phyloP scores from a whole-genome alignment of 495 filamentous ascomycete genomes.

The Aspergillus ellipticus region DNA sequence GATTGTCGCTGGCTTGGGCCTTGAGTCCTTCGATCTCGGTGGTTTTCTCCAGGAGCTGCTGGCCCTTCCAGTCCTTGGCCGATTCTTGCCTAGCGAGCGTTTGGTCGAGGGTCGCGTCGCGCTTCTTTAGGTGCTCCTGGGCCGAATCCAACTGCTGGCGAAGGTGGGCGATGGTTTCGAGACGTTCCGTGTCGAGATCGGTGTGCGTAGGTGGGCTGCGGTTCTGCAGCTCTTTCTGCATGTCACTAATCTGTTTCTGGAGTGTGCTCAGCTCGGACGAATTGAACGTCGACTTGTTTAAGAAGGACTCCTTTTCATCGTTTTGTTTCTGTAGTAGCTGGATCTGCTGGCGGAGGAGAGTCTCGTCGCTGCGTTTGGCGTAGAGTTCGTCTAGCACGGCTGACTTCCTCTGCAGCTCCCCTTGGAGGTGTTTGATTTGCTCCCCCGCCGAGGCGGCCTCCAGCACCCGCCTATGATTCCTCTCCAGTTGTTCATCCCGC shows the following conservation, averaged over 20 bases:
- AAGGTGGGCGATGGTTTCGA: constrained; percentile 36
- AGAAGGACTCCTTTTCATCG: constrained; percentile 24
- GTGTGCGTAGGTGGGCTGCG: constrained; percentile 14
- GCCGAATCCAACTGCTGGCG: constrained; percentile 37
- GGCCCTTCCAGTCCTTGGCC: constrained; percentile 31
- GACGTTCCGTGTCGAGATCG: constrained; percentile 27
- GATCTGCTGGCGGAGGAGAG: constrained; percentile 30
- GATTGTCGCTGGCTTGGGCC: constrained; percentile 31
- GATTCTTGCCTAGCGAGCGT: constrained; percentile 36
- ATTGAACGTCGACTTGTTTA: constrained; percentile 24
- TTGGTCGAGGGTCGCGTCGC: constrained; percentile 37
- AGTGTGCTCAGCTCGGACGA: constrained; percentile 23
- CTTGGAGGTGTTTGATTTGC: constrained; percentile 38
- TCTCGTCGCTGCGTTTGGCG: constrained; percentile 21
- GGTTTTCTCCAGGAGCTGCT: constrained; percentile 37
- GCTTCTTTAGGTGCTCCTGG: constrained; percentile 38
- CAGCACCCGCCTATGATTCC: constrained; percentile 29
- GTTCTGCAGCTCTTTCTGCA: constrained; percentile 35
- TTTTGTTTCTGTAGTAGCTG: constrained; percentile 31
- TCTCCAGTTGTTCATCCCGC: constrained; percentile 37
- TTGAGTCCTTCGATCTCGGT: constrained; percentile 42
- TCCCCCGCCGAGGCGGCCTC: constrained; percentile 39
- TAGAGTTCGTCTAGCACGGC: constrained; percentile 30
- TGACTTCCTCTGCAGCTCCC: constrained; percentile 35
- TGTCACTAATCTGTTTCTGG: constrained; percentile 31